Percentiles rank a stretch among this genome's conserved stretches.
phyloP scores from a whole-genome alignment of 305 asterid species.

The Fraxinus dipetala region DNA sequence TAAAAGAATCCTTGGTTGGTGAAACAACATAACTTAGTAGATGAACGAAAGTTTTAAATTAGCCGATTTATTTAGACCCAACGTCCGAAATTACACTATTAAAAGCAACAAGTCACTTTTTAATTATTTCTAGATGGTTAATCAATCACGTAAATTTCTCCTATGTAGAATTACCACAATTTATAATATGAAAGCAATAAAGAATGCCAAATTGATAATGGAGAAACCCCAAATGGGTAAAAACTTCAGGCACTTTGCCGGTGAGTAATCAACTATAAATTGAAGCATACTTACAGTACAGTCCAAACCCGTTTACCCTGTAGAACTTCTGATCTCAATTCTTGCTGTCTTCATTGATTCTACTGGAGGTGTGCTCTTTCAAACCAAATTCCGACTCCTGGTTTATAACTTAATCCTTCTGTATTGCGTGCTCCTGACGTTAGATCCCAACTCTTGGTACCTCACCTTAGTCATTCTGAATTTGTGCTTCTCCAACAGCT shows the following conservation, averaged over 20 bases:
- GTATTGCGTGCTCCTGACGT: background rate
- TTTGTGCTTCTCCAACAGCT: background rate
- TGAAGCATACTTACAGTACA: background rate
- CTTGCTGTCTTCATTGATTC: background rate
- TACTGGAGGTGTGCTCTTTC: background rate
- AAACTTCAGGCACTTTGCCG: background rate
- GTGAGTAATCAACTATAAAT: background rate
- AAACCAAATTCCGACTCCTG: background rate
- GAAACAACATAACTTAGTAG: background rate
- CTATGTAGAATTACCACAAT: background rate
- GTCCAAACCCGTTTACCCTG: background rate
- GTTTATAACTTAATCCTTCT: background rate
- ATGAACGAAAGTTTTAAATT: no score
- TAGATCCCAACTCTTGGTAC: background rate
- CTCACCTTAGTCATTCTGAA: background rate
- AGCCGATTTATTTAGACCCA: background rate
- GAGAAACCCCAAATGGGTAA: background rate
- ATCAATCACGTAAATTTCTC: background rate
- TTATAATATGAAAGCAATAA: no score
- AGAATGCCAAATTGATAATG: background rate
- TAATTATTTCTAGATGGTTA: background rate
- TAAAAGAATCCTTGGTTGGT: background rate
- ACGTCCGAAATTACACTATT: background rate
- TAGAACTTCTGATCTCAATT: background rate
- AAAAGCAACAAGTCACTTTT: background rate